Evolutionary conservation across 2,329 filamentous ascomycete species (phyloP).

Genomic region (Hypoxylon sp.): DNA sequence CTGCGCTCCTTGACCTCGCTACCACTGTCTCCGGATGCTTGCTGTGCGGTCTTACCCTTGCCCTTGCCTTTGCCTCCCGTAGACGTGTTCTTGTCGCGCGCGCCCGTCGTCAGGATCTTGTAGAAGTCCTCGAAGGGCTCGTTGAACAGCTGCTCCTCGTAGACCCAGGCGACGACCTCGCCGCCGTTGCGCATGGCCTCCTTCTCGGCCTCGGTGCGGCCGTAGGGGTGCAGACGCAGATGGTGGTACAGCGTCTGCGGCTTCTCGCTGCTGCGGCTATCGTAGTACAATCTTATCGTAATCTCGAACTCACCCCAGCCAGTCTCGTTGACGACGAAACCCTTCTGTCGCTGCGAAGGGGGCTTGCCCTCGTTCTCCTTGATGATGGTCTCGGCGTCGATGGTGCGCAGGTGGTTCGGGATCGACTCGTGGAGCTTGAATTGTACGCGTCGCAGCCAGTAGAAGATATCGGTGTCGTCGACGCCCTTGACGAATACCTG

Average conservation of each 20-base stretch:
- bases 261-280: slow-evolving; percentile 89
- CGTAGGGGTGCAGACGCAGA: slow-evolving; percentile 91
- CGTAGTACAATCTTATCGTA: slow-evolving; percentile 94
- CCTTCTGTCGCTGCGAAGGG: slow-evolving; percentile 66
- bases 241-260: slow-evolving; percentile 96
- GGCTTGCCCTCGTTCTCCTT: slow-evolving; percentile 53
- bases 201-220: slow-evolving; percentile 82
- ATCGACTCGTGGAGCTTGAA: slow-evolving; percentile 99
- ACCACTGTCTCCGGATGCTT: slow-evolving; percentile 38
- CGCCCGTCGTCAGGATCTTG: slow-evolving; percentile 84
- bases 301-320: slow-evolving; percentile 99
- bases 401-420: slow-evolving; percentile 87
- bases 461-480: slow-evolving; percentile 90
- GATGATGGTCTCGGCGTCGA: slow-evolving; percentile 55
- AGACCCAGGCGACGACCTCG: slow-evolving; percentile 82
- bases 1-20: slow-evolving; percentile 71
- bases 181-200: slow-evolving; percentile 72
- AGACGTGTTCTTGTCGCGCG: slow-evolving; percentile 65
- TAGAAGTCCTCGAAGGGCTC: slow-evolving; percentile 95
- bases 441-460: slow-evolving; percentile 96
- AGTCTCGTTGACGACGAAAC: slow-evolving; percentile 88
- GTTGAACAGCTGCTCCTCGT: slow-evolving; percentile 97
- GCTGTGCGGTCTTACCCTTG: slow-evolving; percentile 62
- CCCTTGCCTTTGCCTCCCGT: slow-evolving; percentile 68
- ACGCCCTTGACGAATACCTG: slow-evolving; percentile 92